Evolutionary conservation across 225 moss, liverwort and hornwort genomes (phyloP), one percentile per base, ranked within the genome.

Genomic region (Pleurozium schreberi): DNA sequence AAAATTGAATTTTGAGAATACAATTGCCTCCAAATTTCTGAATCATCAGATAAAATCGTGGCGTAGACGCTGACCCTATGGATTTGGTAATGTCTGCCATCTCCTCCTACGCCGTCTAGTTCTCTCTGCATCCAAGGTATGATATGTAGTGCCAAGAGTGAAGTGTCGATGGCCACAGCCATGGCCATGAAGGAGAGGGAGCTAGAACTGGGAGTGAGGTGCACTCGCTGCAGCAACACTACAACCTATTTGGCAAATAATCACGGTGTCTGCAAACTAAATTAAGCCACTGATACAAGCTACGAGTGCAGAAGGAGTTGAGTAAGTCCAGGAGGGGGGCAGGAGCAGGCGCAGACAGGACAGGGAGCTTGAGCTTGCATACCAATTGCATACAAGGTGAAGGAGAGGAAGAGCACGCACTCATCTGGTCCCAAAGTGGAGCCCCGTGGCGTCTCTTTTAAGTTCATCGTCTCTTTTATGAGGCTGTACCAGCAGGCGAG

Each of bases 111-210:
- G 30, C 10, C 2, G 10, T 73, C 73, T 73, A 73, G 10, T 10
- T 2, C 0, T 45, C 28, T 10, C 45, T 73, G 45, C 30, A 30
- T 30, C 2, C 0, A 0, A 73, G 45, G 73, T 0, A 73, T 73
- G 17, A 27, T 2, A 30, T 45, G 3, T 45, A 6, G 30, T 73
- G 73, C 73, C 73, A 73, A 1, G 1, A 10, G 3, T 18, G 73
- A 0, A 1, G 45, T 73, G 3, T 73, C 1, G 73, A 73, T 73
- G 8, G 73, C 73, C 5, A 73, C 45, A 73, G 73, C 45, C 73
- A 28, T 73, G 45, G 28, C 73, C 14, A 30, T 11, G 18, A 73
- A 45, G 45, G 73, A 45, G 17, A 73, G 9, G 45, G 5, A 73
- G 45, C 18, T 73, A 2, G 45, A 73, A 17, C 17, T 17, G 73